Evolutionary conservation across 2,329 filamentous ascomycete genomes (phyloP).

Genomic region (Paracoccidioides brasiliensis): DNA sequence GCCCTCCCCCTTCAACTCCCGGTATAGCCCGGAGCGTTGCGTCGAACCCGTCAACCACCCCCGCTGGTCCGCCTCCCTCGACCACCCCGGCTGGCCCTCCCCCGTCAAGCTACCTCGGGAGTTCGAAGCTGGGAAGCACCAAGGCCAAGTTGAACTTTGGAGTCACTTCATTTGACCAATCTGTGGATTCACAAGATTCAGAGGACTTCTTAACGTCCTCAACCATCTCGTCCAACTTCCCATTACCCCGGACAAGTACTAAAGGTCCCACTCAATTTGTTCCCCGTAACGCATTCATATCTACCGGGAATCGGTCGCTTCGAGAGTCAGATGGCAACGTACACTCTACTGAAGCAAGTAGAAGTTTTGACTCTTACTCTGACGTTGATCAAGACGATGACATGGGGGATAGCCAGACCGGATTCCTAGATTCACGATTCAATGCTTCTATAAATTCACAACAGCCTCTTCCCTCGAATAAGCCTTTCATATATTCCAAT

Average conservation of each 20-base stretch:
- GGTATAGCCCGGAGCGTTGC: slow-evolving; percentile 25
- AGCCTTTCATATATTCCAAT: slow-evolving; percentile 31
- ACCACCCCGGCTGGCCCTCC: slow-evolving; percentile 43
- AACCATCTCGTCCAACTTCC: slow-evolving; percentile 23
- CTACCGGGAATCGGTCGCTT: slow-evolving; percentile 10
- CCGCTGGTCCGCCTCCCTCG: slow-evolving; percentile 40
- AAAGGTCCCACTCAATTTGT: slow-evolving; percentile 1
- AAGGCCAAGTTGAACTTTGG: slow-evolving; percentile 23
- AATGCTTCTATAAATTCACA: slow-evolving; percentile 15
- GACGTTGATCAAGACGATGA: not conserved
- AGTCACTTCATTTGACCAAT: slow-evolving; percentile 27
- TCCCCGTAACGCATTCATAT: slow-evolving; percentile 12
- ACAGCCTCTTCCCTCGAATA: slow-evolving; percentile 13
- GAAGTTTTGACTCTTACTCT: not conserved
- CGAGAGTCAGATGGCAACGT: not conserved
- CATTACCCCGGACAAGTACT: slow-evolving; percentile 15
- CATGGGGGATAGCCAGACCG: not conserved
- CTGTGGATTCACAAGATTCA: slow-evolving; percentile 23
- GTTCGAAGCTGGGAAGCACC: slow-evolving; percentile 33
- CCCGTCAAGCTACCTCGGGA: slow-evolving; percentile 39
- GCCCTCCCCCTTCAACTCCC: slow-evolving; percentile 25
- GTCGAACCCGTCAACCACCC: slow-evolving; percentile 42
- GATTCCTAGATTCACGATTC: slow-evolving; percentile 14
- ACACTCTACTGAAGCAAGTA: not conserved
- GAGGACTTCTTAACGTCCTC: slow-evolving; percentile 28